These are phyloP conservation scores for Cicer yamashitae DNA, from an alignment of 306 rosid species.

Conservation along the genomic window DNA sequence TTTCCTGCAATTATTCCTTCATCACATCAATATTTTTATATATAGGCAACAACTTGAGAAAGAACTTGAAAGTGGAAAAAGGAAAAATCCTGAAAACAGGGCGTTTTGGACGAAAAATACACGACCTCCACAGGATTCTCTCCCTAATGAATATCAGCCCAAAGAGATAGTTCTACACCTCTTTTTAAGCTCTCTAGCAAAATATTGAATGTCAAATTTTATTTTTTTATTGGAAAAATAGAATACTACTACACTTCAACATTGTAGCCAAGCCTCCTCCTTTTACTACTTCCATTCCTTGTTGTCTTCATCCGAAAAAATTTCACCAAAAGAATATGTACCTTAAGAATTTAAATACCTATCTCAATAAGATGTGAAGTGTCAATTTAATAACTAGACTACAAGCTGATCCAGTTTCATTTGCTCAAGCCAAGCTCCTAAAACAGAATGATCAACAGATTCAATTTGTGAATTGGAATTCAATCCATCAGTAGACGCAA, in stretches of 20 bases:
- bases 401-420: slow-evolving; percentile 79
- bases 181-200: slow-evolving; percentile 48
- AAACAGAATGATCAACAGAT: slow-evolving; percentile 68
- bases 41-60: slow-evolving; percentile 40
- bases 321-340: slow-evolving; percentile 55
- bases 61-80: slow-evolving; percentile 17
- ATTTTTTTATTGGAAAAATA: slow-evolving; percentile 12
- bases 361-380: slow-evolving; percentile 52
- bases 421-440: slow-evolving; percentile 93
- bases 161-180: slow-evolving; percentile 46
- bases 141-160: slow-evolving; percentile 45
- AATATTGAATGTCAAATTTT: slow-evolving; percentile 51
- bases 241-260: slow-evolving; percentile 42
- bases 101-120: slow-evolving; percentile 45
- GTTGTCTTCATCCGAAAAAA: slow-evolving; percentile 37
- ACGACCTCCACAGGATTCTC: slow-evolving; percentile 50
- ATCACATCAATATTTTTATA: slow-evolving; percentile 19
- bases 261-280: slow-evolving; percentile 20
- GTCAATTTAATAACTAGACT: slow-evolving; percentile 54
- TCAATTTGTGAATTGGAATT: slow-evolving; percentile 69
- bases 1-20: slow-evolving; percentile 39
- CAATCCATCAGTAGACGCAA: slow-evolving; percentile 62
- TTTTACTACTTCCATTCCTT: slow-evolving; percentile 37
- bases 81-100: slow-evolving; percentile 41
- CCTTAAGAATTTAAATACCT: slow-evolving; percentile 53